Percentiles rank a stretch among this genome's conserved stretches.
Evolutionary conservation across 202 grass and related monocot genomes (phyloP).

Genomic region (Digitaria exilis): DNA sequence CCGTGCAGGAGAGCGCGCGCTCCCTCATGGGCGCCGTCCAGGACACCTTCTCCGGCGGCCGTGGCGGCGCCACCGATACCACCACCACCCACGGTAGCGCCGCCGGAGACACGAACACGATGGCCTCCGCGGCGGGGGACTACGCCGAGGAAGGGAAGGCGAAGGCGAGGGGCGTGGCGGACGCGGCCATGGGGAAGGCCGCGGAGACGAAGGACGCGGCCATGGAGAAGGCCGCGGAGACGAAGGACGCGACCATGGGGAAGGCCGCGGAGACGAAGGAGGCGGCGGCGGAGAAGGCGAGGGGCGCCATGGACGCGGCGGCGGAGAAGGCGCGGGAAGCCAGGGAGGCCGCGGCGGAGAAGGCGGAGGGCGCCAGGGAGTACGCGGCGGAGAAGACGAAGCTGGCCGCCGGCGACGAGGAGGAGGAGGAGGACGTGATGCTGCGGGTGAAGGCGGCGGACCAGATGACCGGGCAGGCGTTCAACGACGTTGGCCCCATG

Average conservation of each 20-base stretch:
- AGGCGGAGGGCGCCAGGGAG: not conserved
- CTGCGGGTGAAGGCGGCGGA: constrained; percentile 62
- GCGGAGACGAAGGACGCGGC: constrained; percentile 41
- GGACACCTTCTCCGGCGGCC: constrained; percentile 26
- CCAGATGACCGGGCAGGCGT: constrained; percentile 63
- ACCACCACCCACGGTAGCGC: not conserved
- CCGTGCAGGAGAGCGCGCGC: constrained; percentile 55
- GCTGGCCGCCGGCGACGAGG: not conserved
- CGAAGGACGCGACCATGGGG: constrained; percentile 24
- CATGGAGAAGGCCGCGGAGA: constrained; percentile 27
- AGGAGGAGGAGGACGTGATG: constrained; percentile 41
- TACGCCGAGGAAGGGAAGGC: constrained; percentile 43
- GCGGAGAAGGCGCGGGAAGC: not conserved
- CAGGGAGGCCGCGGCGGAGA: not conserved
- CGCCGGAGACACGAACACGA: not conserved
- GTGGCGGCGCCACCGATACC: not conserved
- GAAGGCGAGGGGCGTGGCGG: constrained; percentile 43
- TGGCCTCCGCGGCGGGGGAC: not conserved
- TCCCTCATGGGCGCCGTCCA: constrained; percentile 53
- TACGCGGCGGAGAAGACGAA: not conserved
- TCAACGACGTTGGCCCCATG: constrained; percentile 63
- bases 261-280: constrained; percentile 50
- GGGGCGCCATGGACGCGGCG: constrained; percentile 28
- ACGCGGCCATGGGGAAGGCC: constrained; percentile 14
- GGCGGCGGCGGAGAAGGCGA: not conserved